Evolutionary conservation across 352 stramenopile genomes (phyloP), one percentile per base, ranked within the genome.

Genomic region (Labyrinthula sp.): DNA sequence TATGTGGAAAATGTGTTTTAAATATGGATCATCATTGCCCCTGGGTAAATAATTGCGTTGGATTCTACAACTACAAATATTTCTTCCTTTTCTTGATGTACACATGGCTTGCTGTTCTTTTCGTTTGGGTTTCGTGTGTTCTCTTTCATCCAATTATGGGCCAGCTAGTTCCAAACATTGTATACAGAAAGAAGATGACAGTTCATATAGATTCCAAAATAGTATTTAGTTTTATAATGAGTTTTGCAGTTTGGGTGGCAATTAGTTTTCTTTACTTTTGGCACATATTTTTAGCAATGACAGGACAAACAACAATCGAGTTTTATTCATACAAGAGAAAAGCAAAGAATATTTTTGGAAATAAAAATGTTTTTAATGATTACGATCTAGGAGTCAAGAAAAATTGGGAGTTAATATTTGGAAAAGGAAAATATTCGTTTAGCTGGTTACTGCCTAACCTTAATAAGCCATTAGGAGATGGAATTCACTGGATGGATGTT

Each of bases 31-130:
- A 66, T 35, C 54, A 65, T 45, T 66, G 60, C 48, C 60, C 71
- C 0, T 83, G 72, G 69, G 47, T 79, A 0, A 75, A 77, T 49
- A 78, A 77, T 54, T 79, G 68, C 56, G 66, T 83, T 30, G 73
- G 73, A 23, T 64, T 62, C 36, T 64, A 69, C 57, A 83, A 83
- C 48, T 75, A 79, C 48, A 59, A 70, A 22, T 55, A 54, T 25
- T 79, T 79, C 58, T 35, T 73, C 7, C 47, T 72, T 1, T 57
- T 69, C 10, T 22, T 79, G 14, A 58, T 72, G 17, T 72, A 69
- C 18, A 31, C 43, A 18, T 30, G 15, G 12, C 20, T 10, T 5
- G 43, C 14, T n/a, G n/a, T n/a, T n/a, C n/a, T n/a, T n/a, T n/a
- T n/a, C n/a, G n/a, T n/a, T n/a, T n/a, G n/a, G n/a, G n/a, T n/a